Evolutionary conservation across 2,329 filamentous ascomycete genomes (phyloP), one percentile per base, ranked within the genome.

Genomic region (Botrytis aclada): DNA sequence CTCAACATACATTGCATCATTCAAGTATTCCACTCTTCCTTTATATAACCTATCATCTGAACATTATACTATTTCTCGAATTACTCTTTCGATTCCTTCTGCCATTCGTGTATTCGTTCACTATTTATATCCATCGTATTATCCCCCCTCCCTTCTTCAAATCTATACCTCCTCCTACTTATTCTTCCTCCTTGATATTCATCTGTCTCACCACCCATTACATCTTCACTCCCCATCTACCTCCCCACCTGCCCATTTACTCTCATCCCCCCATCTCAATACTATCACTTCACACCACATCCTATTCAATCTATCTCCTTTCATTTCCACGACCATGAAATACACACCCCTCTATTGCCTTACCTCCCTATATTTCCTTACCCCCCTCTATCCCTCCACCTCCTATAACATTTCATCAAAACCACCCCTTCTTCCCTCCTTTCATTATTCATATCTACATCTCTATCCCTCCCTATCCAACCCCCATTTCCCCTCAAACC

Each of bases 61-160:
- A 6, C 25, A n/a, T 51, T 0, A 51, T 4, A 51, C 10, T n/a
- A 16, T 47, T 5, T 16, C 47, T n/a, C 4, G 25, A 51, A n/a
- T 51, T 5, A n/a, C 25, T 2, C 25, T 5, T n/a, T 51, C 25
- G n/a, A 14, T 51, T 16, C 12, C 45, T 12, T 51, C 10, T n/a
- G 14, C 10, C 10, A 12, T 10, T 51, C 22, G 1, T 14, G 25
- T 51, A n/a, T 51, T 51, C 7, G 25, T 45, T 45, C 41, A 22
- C 0, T 22, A 45, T 43, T n/a, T n/a, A n/a, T n/a, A n/a, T n/a
- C n/a, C n/a, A n/a, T n/a, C n/a, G n/a, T n/a, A n/a, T n/a, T n/a
- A n/a, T n/a, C n/a, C n/a, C n/a, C 6, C 18, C 2, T 1, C 1
- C 9, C 47, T 51, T 12, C 1, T 0, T n/a, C 47, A 51, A 51